phyloP scores from a whole-genome alignment of 176 grass and related monocot species.

The Chrysopogon serrulatus region DNA sequence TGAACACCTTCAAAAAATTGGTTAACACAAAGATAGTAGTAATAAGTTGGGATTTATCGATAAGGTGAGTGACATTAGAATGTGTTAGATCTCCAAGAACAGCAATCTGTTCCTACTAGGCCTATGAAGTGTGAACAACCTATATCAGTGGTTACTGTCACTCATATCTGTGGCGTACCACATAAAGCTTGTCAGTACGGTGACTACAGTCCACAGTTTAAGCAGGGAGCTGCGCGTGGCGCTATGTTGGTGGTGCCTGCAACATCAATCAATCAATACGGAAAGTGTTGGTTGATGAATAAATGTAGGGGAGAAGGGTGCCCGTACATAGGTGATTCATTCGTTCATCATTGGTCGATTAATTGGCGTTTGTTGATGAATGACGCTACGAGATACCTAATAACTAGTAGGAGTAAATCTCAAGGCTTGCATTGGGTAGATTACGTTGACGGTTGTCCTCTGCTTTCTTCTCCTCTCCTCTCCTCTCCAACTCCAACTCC shows the following conservation, averaged over 20 bases:
- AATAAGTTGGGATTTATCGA: not conserved
- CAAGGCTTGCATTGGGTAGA: not conserved
- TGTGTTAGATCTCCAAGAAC: not conserved
- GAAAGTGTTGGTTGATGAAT: not conserved
- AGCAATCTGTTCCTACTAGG: not conserved
- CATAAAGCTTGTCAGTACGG: not conserved
- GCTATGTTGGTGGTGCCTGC: not conserved
- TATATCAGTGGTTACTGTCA: not conserved
- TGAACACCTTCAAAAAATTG: not conserved
- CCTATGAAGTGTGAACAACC: not conserved
- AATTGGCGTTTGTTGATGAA: not conserved
- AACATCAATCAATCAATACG: slow-evolving; percentile 2
- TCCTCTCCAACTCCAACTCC: no score
- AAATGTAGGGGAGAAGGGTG: not conserved
- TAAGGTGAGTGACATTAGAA: not conserved
- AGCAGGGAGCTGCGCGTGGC: slow-evolving; percentile 19
- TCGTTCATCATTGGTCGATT: not conserved
- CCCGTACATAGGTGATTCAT: not conserved
- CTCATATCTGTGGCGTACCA: not conserved
- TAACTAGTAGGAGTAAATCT: not conserved
- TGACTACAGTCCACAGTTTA: not conserved
- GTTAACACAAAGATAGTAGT: not conserved
- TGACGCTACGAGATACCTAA: not conserved
- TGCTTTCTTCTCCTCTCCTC: no score
- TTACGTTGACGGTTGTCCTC: no score